These are phyloP conservation scores for Carex sylvatica DNA, from an alignment of 202 grass and related monocot species.

Conservation along the genomic window DNA sequence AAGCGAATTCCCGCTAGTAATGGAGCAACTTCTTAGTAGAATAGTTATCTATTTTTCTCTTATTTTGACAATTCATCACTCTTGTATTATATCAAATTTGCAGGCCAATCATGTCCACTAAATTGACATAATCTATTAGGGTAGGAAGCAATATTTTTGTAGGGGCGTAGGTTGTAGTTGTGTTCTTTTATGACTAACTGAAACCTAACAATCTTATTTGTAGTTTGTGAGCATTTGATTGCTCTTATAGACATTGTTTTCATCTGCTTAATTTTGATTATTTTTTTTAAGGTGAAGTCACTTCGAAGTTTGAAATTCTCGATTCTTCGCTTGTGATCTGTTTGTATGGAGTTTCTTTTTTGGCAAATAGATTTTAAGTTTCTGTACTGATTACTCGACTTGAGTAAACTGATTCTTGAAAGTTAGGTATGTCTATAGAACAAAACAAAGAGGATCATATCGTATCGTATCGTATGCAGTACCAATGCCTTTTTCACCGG, in stretches of 20 bases:
- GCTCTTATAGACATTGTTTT: neutral
- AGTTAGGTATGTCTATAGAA: neutral
- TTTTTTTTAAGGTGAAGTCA: neutral
- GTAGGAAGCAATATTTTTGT: neutral
- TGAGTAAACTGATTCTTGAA: neutral
- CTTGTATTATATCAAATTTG: neutral
- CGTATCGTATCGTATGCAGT: neutral
- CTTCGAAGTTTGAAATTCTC: neutral
- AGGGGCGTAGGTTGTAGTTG: constrained; percentile 2
- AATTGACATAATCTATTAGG: neutral
- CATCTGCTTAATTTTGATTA: neutral
- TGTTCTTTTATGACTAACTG: constrained; percentile 9
- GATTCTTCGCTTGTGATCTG: neutral
- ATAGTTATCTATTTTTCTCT: neutral
- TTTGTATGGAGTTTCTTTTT: neutral
- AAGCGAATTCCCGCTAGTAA: constrained; percentile 32
- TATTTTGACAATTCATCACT: neutral
- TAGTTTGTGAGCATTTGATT: neutral
- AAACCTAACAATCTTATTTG: neutral
- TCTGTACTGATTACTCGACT: neutral
- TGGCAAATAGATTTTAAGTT: neutral
- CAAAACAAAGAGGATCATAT: constrained; percentile 4
- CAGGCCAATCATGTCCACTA: neutral
- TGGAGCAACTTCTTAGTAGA: neutral
- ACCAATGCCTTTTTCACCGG: constrained; percentile 23